Percentiles rank a stretch among this genome's conserved stretches.
phyloP scores from a whole-genome alignment of 108 stramenopile genomes.

The Aurantiochytrium sp. region DNA sequence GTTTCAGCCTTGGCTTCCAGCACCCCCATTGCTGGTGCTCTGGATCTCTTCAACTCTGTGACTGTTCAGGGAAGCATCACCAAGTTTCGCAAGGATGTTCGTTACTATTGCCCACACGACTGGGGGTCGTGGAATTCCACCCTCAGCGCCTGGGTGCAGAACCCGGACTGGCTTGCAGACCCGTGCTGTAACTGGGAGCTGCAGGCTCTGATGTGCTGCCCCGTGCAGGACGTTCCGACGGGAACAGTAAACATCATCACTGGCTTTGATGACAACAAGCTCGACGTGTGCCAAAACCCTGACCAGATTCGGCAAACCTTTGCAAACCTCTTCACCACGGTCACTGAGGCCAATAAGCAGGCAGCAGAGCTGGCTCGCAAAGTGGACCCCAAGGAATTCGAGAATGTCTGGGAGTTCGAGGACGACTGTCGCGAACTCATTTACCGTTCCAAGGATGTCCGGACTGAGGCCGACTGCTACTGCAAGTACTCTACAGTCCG shows the following conservation, averaged over 20 bases:
- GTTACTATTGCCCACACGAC: neutral
- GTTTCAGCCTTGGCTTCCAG: neutral
- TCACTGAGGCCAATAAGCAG: neutral
- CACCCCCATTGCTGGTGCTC: neutral
- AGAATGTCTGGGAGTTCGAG: neutral
- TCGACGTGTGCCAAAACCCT: neutral
- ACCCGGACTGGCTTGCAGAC: neutral
- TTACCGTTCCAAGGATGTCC: neutral
- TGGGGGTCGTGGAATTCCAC: neutral
- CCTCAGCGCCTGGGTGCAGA: neutral
- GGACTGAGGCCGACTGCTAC: neutral
- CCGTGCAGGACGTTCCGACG: neutral
- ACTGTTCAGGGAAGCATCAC: neutral
- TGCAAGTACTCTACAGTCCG: neutral
- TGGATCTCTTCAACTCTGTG: neutral
- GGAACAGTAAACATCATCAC: neutral
- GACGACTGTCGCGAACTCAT: neutral
- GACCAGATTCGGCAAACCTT: neutral
- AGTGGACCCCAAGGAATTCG: neutral
- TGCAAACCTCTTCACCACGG: neutral
- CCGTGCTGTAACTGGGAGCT: constrained; percentile 14
- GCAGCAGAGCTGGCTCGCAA: neutral
- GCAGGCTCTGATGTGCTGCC: neutral
- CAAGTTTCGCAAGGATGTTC: neutral
- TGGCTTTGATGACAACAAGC: neutral